phyloP scores from a whole-genome alignment of 2,329 filamentous ascomycete genomes.

The Diaporthe eres region DNA sequence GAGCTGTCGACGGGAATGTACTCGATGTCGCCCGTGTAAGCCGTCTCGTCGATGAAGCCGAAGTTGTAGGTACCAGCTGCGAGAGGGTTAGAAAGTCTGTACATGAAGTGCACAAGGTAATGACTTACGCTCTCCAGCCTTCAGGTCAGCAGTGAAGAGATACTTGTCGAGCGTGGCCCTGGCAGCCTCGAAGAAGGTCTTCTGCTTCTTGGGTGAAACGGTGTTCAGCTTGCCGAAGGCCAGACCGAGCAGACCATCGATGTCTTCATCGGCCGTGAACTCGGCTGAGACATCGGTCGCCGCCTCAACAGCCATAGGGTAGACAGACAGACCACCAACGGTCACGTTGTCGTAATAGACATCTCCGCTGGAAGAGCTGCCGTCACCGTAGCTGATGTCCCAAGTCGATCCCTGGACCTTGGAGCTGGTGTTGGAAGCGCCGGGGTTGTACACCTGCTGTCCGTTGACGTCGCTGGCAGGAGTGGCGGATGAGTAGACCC shows the following conservation, averaged over 20 bases:
- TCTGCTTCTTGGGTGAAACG: constrained; percentile 56
- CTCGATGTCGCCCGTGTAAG: constrained; percentile 71
- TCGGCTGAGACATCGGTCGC: constrained; percentile 58
- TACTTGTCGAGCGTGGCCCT: constrained; percentile 49
- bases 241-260: constrained; percentile 62
- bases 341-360: constrained; percentile 62
- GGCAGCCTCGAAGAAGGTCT: constrained; percentile 58
- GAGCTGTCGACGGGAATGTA: constrained; percentile 69
- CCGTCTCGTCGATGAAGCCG: constrained; percentile 66
- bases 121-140: constrained; percentile 50
- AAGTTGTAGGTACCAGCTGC: constrained; percentile 54
- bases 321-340: constrained; percentile 59
- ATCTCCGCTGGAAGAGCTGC: constrained; percentile 57
- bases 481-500: constrained; percentile 53
- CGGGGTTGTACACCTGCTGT: constrained; percentile 57
- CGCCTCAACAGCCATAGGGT: constrained; percentile 59
- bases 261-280: constrained; percentile 56
- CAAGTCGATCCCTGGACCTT: constrained; percentile 55
- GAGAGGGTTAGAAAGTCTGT: background rate
- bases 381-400: constrained; percentile 61
- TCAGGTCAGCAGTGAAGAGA: constrained; percentile 53
- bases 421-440: constrained; percentile 55
- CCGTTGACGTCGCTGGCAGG: constrained; percentile 49
- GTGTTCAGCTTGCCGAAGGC: constrained; percentile 62
- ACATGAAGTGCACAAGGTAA: background rate